Percentiles rank a stretch among this genome's conserved stretches.
phyloP scores from a whole-genome alignment of 1,139 yeast species.

The Candida sojae region DNA sequence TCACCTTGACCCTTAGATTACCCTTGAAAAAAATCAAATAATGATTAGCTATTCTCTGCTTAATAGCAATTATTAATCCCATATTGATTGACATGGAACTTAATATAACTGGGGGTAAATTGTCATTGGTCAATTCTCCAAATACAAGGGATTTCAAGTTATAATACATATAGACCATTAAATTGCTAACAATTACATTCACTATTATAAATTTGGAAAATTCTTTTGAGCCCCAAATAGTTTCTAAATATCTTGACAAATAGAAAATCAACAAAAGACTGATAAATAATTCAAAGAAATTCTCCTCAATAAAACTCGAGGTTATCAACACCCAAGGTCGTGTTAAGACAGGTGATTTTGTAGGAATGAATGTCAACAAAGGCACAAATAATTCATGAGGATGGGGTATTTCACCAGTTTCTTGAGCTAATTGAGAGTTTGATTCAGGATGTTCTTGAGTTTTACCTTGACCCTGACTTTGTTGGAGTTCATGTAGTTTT shows the following conservation, averaged over 20 bases:
- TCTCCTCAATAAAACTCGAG: conserved; percentile 36
- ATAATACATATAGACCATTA: conserved; percentile 35
- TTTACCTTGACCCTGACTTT: background rate
- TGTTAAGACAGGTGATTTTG: conserved; percentile 35
- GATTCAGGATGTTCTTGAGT: conserved; percentile 7
- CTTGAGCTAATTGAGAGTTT: conserved; percentile 24
- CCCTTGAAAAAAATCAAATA: conserved; percentile 44
- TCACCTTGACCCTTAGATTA: conserved; percentile 37
- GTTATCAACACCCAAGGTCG: conserved; percentile 45
- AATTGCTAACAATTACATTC: conserved; percentile 31
- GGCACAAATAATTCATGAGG: conserved; percentile 47
- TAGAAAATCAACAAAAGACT: conserved; percentile 32
- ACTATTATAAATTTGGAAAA: conserved; percentile 29
- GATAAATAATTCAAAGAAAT: conserved; percentile 27
- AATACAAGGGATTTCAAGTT: conserved; percentile 30
- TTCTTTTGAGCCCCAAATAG: conserved; percentile 39
- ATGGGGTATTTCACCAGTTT: conserved; percentile 40
- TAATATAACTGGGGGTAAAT: conserved; percentile 42
- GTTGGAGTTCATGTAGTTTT: conserved; percentile 8
- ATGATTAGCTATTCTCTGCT: conserved; percentile 47
- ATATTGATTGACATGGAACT: conserved; percentile 40
- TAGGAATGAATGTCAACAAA: conserved; percentile 40
- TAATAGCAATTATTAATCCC: conserved; percentile 45
- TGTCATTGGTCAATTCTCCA: conserved; percentile 19
- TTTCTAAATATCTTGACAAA: conserved; percentile 40